Evolutionary conservation across 768 basidiomycete species (phyloP), one percentile per base, ranked within the genome.

Genomic region (Suillus discolor): DNA sequence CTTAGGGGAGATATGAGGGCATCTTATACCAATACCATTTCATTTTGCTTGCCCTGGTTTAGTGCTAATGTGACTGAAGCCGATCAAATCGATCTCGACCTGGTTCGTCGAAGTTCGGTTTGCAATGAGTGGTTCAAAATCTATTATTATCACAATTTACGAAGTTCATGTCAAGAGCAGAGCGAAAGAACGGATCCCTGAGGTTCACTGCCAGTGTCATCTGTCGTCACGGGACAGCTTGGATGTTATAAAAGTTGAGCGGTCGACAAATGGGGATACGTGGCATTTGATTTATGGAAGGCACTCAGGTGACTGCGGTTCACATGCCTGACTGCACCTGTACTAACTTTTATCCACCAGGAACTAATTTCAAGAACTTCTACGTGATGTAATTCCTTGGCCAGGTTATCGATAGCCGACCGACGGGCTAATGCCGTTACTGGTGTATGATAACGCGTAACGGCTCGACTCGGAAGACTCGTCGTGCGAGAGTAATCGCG

Each of bases 21-120:
- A 42, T 60, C 59, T 60, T 60, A 60, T 60, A 42, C 25, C 28
- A 28, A 60, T 60, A 42, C 25, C 28, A 28, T 60, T 42, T 60
- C 59, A 28, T 28, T 23, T n/a, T 38, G 36, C 59, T 60, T 31
- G 31, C 28, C 15, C 51, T 28, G 28, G 28, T 54, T 5, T 54
- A 54, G 51, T 53, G 16, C 16, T 31, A 31, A 31, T 31, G 31
- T 5, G 31, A 31, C 6, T 31, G 31, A 31, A 31, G 31, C 31
- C 31, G 39, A 59, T 57, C 38, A 39, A 6, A 34, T 6, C 13
- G 20, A 55, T 34, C 18, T 13, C 31, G 11, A 55, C 34, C 54
- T 34, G 31, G 54, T 34, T 55, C 34, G 11, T 36, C n/a, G 31
- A 55, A 55, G 54, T 55, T 55, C 20, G 54, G 54, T 36, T n/a